phyloP scores from a whole-genome alignment of 1,284 basidiomycete genomes.

The Malassezia obtusa region DNA sequence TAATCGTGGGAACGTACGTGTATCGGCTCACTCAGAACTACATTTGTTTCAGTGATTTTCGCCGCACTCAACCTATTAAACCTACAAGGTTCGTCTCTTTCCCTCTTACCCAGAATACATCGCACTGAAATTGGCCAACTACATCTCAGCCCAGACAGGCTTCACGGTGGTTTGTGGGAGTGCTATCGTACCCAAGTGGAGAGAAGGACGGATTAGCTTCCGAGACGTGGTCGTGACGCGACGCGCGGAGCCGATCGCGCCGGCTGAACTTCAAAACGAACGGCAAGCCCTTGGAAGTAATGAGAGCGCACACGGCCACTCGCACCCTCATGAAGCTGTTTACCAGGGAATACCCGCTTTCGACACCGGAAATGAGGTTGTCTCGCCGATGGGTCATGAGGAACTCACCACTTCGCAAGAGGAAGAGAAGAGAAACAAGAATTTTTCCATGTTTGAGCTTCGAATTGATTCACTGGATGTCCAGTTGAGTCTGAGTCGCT shows the following conservation, averaged over 20 bases:
- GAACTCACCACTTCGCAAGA: conserved; percentile 16
- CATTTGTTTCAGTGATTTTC: conserved; percentile 88
- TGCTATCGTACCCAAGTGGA: conserved; percentile 96
- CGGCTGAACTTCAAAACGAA: conserved; percentile 28
- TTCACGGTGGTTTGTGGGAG: conserved; percentile 92
- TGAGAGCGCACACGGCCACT: background rate
- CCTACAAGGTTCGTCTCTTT: conserved; percentile 61
- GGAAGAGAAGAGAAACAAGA: conserved; percentile 33
- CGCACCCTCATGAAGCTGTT: background rate
- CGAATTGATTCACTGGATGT: conserved; percentile 78
- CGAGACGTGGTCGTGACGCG: conserved; percentile 91
- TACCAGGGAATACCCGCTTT: conserved; percentile 9
- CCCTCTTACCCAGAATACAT: conserved; percentile 61
- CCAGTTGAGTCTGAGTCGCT: conserved; percentile 78
- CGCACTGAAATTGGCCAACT: conserved; percentile 79
- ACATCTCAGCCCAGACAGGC: conserved; percentile 84
- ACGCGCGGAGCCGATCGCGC: conserved; percentile 53
- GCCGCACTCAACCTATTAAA: conserved; percentile 77
- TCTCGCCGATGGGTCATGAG: conserved; percentile 32
- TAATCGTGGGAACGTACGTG: conserved; percentile 71
- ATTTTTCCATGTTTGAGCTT: conserved; percentile 47
- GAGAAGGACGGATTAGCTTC: conserved; percentile 86
- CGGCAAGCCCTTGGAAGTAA: conserved; percentile 9
- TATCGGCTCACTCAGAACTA: conserved; percentile 53
- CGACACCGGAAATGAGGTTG: conserved; percentile 38